phyloP scores from a whole-genome alignment of 2,329 filamentous ascomycete genomes.

The Nemania abortiva region DNA sequence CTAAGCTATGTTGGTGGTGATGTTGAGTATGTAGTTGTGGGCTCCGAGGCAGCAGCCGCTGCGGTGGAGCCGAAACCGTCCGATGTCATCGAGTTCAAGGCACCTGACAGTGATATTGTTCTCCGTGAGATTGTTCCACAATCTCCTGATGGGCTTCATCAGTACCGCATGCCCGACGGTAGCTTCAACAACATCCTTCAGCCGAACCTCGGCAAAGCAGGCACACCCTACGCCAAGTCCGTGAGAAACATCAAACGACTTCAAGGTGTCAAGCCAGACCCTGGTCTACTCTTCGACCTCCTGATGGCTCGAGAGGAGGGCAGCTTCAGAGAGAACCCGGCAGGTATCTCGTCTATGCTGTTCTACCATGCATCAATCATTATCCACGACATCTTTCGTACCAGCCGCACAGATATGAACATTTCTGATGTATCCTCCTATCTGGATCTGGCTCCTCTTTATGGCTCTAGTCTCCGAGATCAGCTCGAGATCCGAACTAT shows the following conservation, averaged over 20 bases:
- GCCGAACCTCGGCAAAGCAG: conserved; percentile 73
- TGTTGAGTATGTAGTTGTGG: conserved; percentile 55
- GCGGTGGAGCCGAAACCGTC: conserved; percentile 50
- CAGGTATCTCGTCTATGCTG: conserved; percentile 79
- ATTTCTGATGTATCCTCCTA: conserved; percentile 79
- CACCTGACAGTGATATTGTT: conserved; percentile 53
- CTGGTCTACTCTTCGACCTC: conserved; percentile 75
- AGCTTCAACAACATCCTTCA: conserved; percentile 68
- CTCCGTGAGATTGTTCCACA: conserved; percentile 54
- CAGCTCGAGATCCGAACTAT: conserved; percentile 73
- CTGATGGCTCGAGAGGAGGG: conserved; percentile 68
- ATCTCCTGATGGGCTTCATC: conserved; percentile 53
- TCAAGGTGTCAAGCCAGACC: conserved; percentile 71
- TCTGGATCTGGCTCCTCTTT: conserved; percentile 78
- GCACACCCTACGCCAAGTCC: conserved; percentile 76
- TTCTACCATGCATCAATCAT: conserved; percentile 81
- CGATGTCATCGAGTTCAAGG: conserved; percentile 57
- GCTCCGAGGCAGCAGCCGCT: conserved; percentile 50
- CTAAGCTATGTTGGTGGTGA: conserved; percentile 58
- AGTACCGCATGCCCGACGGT: conserved; percentile 55
- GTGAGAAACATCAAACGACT: conserved; percentile 69
- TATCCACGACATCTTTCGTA: conserved; percentile 72
- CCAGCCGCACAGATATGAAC: conserved; percentile 71
- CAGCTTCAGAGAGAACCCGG: conserved; percentile 72
- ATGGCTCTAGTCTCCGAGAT: conserved; percentile 74